Base-by-base conservation (phyloP, 176 grass and related monocot species). In the Oryza meyeriana region DNA sequence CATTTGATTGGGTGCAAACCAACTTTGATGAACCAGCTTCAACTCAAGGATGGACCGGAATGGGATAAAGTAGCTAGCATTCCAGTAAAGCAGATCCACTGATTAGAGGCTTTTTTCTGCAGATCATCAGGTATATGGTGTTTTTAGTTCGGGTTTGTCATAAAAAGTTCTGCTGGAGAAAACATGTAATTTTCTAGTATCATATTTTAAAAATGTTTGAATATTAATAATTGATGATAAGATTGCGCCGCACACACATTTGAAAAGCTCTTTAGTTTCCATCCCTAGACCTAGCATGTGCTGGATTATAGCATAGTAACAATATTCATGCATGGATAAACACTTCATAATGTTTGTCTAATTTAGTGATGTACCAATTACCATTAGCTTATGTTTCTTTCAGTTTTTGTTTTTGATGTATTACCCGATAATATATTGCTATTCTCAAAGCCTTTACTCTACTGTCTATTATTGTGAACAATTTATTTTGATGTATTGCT, bases 301-400 rank as follows among this genome's bases (percentile, higher is more conserved):
- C 52, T 72, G 38, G 39, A 72, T 39, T 31, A 62, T 52, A 45
- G 41, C 25, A 5, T 17, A 12, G 34, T 61, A 38, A 45, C 69
- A 81, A n/a, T 41, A 82, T 44, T 29, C 61, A 28, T 27, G 22
- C 12, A 33, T 72, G 12, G 18, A 72, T 42, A 41, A 61, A 72
- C 71, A 42, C 29, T 70, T 30, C 41, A 18, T 13, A 31, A 80
- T 57, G 50, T 62, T 44, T 82, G 38, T 71, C 38, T 35, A 72
- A 63, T 62, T 82, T 28, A 4, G 71, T 72, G 79, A 72, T 61
- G 52, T 33, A 62, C 12, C 52, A 41, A 14, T 50, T 69, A 40
- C 32, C 9, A 20, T 72, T 82, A 39, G 1, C 17, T 81, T 62
- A 72, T 72, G 71, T 71, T 82, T 82, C 55, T 44, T 72, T 17